Conservation (phyloP, 306 rosid species). For the Vigna reflexopilosa region DNA sequence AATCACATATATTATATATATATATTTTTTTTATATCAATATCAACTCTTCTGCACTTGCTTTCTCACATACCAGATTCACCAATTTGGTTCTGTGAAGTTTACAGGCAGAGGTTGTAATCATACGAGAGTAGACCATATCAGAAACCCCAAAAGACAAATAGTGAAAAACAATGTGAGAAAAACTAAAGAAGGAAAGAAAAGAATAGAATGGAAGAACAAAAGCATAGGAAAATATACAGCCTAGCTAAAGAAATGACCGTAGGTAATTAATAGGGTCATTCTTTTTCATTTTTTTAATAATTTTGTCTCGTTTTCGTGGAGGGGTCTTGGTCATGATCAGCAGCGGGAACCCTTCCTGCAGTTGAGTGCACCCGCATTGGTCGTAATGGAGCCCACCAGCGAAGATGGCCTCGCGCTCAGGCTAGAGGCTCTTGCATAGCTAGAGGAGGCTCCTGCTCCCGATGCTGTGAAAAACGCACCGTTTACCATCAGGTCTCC, state of each 20-base stretch:
- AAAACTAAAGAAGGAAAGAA: background rate
- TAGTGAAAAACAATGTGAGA: conserved; percentile 15
- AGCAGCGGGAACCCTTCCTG: conserved; percentile 86
- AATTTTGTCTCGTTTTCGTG: conserved; percentile 1
- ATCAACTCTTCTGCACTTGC: conserved; percentile 90
- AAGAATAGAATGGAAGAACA: conserved; percentile 43
- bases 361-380: conserved; percentile 78
- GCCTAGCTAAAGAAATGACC: conserved; percentile 46
- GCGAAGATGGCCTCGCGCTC: conserved; percentile 86
- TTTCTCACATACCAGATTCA: conserved; percentile 58
- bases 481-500: conserved; percentile 84
- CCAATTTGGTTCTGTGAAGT: conserved; percentile 57
- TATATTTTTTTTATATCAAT: background rate
- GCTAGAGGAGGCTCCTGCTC: conserved; percentile 89
- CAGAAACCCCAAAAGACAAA: background rate
- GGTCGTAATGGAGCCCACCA: conserved; percentile 79
- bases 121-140: conserved; percentile 32
- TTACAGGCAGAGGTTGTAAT: conserved; percentile 78
- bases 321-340: conserved; percentile 49
- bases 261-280: conserved; percentile 10
- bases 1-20: conserved; percentile 44
- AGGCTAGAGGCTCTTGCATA: conserved; percentile 94
- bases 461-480: conserved; percentile 82
- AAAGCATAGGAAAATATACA: conserved; percentile 43
- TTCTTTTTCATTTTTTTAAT: conserved; percentile 21